Evolutionary conservation across 768 basidiomycete genomes (phyloP), one percentile per base, ranked within the genome.

Genomic region (Tephrocybe sp.): DNA sequence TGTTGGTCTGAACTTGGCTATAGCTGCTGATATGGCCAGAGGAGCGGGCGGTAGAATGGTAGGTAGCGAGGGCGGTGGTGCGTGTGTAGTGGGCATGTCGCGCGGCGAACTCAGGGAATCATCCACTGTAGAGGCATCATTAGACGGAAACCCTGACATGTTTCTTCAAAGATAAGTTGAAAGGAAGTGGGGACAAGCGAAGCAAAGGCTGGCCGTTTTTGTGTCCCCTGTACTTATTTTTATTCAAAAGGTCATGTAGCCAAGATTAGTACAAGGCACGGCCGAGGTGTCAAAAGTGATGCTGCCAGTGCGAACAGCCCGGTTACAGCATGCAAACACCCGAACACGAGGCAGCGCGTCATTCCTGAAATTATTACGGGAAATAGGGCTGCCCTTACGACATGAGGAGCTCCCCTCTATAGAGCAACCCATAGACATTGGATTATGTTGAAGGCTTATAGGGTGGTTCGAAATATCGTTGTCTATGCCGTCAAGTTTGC

Each of bases 1-100:
- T 1, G 73, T 67, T 3, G 74, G 74, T 49, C 67, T 68, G 62
- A 74, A 73, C 49, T 68, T 72, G 46, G 72, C 69, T 53, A 73
- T 70, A 12, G 68, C 68, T 33, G 66, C 61, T 8, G 67, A 64
- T 3, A 48, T 54, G 15, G 52, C 43, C 32, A 50, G 26, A 28
- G 53, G 53, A 8, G 53, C 17, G 25, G 20, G 50, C 6, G 58
- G 45, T n/a, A 48, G 5, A 7, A 41, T 36, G 15, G 45, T 46
- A 18, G 51, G 28, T 30, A 30, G 28, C 11, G 28, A 5, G 28
- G 28, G 28, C 11, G 28, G 5, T 30, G 28, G 28, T 30, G 28
- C 28, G 11, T 30, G 28, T 11, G 28, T 11, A 30, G 28, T 30
- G 6, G 28, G 28, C 11, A 11, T 30, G 28, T 30, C 11, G 28